Evolutionary conservation across 2,329 filamentous ascomycete species (phyloP).

Genomic region (Cladosporium sp.): DNA sequence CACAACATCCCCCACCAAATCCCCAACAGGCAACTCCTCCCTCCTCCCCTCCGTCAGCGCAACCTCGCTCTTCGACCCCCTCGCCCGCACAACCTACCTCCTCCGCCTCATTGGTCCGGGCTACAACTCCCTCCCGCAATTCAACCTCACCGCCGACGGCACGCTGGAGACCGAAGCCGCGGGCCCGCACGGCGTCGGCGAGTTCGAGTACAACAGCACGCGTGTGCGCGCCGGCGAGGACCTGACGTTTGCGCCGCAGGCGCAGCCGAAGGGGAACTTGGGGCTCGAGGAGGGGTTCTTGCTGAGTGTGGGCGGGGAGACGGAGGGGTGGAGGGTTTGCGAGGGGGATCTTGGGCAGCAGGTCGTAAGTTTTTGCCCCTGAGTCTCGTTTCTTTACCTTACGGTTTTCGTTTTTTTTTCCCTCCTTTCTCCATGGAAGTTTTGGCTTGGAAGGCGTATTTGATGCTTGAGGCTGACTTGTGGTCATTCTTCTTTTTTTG

Average conservation of each 20-base stretch:
- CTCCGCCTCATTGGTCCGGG: slow-evolving; percentile 41
- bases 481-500: not conserved
- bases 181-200: slow-evolving; percentile 33
- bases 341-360: slow-evolving; percentile 33
- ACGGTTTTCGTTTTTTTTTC: not conserved
- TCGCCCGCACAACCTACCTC: slow-evolving; percentile 36
- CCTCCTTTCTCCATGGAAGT: no score
- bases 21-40: slow-evolving; percentile 31
- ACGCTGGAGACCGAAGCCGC: slow-evolving; percentile 35
- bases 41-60: slow-evolving; percentile 39
- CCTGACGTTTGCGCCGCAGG: slow-evolving; percentile 36
- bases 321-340: slow-evolving; percentile 43
- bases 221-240: slow-evolving; percentile 30
- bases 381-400: not conserved
- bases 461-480: not conserved
- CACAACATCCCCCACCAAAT: slow-evolving; percentile 34
- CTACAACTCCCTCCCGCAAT: slow-evolving; percentile 42
- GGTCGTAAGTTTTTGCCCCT: slow-evolving; percentile 33
- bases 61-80: slow-evolving; percentile 42
- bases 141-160: slow-evolving; percentile 38
- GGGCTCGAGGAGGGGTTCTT: slow-evolving; percentile 40
- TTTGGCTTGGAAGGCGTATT: not conserved
- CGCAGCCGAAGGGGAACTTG: slow-evolving; percentile 37
- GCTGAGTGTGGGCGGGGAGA: slow-evolving; percentile 39
- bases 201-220: slow-evolving; percentile 38